A percentile compares a stretch with the other conserved stretches of the same genome.
Evolutionary conservation across 2,329 filamentous ascomycete genomes (phyloP).

Genomic region (Emergomyces africanus): DNA sequence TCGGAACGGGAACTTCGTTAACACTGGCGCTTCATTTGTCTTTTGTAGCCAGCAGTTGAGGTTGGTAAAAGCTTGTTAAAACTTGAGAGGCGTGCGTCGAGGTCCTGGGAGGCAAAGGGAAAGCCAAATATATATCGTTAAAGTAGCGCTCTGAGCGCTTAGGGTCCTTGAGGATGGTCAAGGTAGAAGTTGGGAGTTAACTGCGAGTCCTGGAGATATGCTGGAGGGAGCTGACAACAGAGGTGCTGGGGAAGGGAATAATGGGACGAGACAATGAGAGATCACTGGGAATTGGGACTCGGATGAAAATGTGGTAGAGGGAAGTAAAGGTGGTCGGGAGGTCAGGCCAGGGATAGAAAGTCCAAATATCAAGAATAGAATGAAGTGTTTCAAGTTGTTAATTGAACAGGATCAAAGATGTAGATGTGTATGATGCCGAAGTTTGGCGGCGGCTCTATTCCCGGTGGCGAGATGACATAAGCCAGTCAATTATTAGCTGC

Average conservation of each 20-base stretch:
- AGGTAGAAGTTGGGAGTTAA: background rate
- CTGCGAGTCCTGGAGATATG: background rate
- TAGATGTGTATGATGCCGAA: background rate
- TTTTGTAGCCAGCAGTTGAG: background rate
- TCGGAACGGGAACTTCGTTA: background rate
- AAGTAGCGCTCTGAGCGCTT: background rate
- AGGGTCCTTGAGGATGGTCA: background rate
- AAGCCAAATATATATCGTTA: background rate
- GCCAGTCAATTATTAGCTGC: too few relatives aligned
- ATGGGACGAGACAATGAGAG: background rate
- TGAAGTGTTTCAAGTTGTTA: too few relatives aligned
- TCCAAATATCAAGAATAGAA: background rate
- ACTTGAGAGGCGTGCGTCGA: background rate
- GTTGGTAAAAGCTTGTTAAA: background rate
- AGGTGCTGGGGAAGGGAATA: background rate
- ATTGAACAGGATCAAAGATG: background rate
- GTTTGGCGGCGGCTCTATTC: too few relatives aligned
- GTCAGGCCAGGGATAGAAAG: background rate
- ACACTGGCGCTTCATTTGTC: background rate
- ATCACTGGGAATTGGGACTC: background rate
- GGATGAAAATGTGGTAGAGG: background rate
- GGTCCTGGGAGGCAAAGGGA: background rate
- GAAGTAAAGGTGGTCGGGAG: background rate
- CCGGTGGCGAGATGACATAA: background rate
- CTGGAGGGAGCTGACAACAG: background rate